Percentiles rank a stretch among this genome's conserved stretches.
Conservation (phyloP, 2,329 filamentous ascomycete genomes). For the Bipolaris bicolor region DNA sequence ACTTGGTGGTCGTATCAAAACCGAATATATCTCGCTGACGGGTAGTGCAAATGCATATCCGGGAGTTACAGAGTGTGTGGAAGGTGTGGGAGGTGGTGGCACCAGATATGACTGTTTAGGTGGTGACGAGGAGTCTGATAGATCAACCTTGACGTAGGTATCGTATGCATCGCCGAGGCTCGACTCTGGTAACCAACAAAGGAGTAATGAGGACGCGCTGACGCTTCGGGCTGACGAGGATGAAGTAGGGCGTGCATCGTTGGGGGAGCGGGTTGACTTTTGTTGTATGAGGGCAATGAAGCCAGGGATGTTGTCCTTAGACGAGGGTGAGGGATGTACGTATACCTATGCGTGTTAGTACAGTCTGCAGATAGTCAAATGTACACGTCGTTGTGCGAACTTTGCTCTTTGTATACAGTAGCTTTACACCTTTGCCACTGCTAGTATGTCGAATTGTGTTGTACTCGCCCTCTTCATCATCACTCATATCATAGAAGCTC, state of each 20-base stretch:
- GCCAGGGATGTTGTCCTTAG: constrained; percentile 94
- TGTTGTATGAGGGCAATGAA: constrained; percentile 94
- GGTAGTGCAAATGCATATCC: constrained; percentile 94
- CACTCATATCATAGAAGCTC: constrained; percentile 94
- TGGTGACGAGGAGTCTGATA: constrained; percentile 78
- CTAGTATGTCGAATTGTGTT: constrained; percentile 85
- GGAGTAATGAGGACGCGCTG: constrained; percentile 73
- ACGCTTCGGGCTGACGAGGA: constrained; percentile 53
- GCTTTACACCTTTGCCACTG: constrained; percentile 83
- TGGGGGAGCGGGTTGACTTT: constrained; percentile 58
- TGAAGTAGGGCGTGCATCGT: constrained; percentile 48
- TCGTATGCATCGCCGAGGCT: constrained; percentile 81
- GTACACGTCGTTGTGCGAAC: constrained; percentile 52
- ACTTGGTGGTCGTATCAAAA: constrained; percentile 88
- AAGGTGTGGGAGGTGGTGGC: constrained; percentile 85
- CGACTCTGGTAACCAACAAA: constrained; percentile 93
- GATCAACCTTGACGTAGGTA: constrained; percentile 94
- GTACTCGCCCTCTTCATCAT: constrained; percentile 95
- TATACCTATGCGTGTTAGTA: constrained; percentile 70
- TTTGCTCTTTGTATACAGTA: constrained; percentile 97
- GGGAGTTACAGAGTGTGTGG: constrained; percentile 70
- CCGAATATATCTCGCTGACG: constrained; percentile 85
- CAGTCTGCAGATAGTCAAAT: background rate
- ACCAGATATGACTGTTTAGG: constrained; percentile 90
- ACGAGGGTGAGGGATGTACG: constrained; percentile 88